Percentiles rank a stretch among this genome's conserved stretches.
Conservation (phyloP, 2,329 filamentous ascomycete species). For the Graphilbum sp. region DNA sequence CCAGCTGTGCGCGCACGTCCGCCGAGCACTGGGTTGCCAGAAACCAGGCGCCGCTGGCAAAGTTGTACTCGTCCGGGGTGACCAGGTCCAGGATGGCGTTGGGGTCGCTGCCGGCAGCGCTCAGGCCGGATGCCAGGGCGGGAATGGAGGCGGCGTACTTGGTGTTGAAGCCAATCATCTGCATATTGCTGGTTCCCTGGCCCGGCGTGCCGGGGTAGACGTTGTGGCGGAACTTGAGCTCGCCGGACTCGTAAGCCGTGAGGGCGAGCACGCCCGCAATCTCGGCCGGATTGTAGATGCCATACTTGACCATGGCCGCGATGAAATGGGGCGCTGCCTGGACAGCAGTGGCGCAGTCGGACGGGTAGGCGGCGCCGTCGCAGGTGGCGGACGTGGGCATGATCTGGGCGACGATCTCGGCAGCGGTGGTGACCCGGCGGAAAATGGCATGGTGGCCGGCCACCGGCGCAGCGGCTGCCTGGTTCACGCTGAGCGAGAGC, state of each 20-base stretch:
- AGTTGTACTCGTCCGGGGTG: constrained; percentile 33
- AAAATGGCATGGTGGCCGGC: background rate
- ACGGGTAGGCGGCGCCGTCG: constrained; percentile 23
- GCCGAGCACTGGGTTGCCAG: constrained; percentile 25
- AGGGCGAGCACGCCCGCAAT: constrained; percentile 56
- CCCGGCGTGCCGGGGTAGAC: constrained; percentile 34
- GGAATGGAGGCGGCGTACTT: constrained; percentile 29
- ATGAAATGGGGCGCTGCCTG: constrained; percentile 42
- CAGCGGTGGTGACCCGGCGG: constrained; percentile 11
- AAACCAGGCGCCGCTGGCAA: constrained; percentile 36
- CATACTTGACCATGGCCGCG: constrained; percentile 39
- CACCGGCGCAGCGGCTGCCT: background rate
- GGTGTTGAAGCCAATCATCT: constrained; percentile 23
- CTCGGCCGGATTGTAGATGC: constrained; percentile 34
- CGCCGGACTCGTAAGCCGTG: constrained; percentile 53
- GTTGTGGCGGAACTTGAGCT: constrained; percentile 59
- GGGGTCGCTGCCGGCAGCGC: constrained; percentile 16
- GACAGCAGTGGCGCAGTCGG: constrained; percentile 50
- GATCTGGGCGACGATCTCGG: constrained; percentile 31
- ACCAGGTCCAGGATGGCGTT: constrained; percentile 28
- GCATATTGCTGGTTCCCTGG: constrained; percentile 52
- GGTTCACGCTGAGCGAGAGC: background rate
- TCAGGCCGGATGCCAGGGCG: constrained; percentile 16
- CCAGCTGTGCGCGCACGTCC: constrained; percentile 18
- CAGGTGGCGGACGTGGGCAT: constrained; percentile 41